A percentile compares a stretch with the other conserved stretches of the same genome.
phyloP scores from a whole-genome alignment of 805 yeast genomes.

The Lachancea waltii region DNA sequence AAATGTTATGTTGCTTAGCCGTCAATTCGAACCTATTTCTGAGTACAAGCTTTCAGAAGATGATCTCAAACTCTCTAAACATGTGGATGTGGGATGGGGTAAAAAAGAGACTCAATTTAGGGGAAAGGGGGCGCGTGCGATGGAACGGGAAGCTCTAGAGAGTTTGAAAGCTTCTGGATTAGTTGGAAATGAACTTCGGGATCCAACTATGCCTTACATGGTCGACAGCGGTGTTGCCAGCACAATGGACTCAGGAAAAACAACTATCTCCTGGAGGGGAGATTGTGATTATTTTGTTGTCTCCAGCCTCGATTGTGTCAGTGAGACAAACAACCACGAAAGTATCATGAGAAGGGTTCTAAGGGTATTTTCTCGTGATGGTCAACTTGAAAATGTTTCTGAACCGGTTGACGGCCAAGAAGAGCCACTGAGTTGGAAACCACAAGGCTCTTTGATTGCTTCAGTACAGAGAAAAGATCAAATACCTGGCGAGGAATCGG shows the following conservation, averaged over 20 bases:
- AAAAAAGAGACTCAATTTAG: conserved; percentile 91
- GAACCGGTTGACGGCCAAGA: conserved; percentile 86
- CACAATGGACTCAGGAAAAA: conserved; percentile 42
- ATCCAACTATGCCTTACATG: conserved; percentile 79
- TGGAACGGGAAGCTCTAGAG: conserved; percentile 56
- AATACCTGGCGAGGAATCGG: conserved; percentile 32
- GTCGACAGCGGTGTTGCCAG: conserved; percentile 65
- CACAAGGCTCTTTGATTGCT: conserved; percentile 83
- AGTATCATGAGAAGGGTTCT: conserved; percentile 59
- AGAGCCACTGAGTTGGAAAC: conserved; percentile 75
- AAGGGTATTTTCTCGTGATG: conserved; percentile 76
- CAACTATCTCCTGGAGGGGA: conserved; percentile 84
- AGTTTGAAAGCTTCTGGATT: conserved; percentile 50
- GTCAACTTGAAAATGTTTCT: conserved; percentile 69
- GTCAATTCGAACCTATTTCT: conserved; percentile 70
- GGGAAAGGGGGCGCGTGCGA: conserved; percentile 83
- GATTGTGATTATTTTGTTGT: conserved; percentile 82
- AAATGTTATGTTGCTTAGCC: conserved; percentile 59
- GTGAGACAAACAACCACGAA: conserved; percentile 25
- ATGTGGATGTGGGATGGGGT: conserved; percentile 99
- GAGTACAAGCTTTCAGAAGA: conserved; percentile 53
- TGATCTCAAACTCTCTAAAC: conserved; percentile 66
- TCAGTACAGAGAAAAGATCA: conserved; percentile 58
- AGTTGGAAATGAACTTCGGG: conserved; percentile 63
- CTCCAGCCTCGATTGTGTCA: conserved; percentile 49